Percentiles rank a stretch among this genome's conserved stretches.
Evolutionary conservation across 2,329 filamentous ascomycete species (phyloP).

Genomic region (Clonostachys rosea): DNA sequence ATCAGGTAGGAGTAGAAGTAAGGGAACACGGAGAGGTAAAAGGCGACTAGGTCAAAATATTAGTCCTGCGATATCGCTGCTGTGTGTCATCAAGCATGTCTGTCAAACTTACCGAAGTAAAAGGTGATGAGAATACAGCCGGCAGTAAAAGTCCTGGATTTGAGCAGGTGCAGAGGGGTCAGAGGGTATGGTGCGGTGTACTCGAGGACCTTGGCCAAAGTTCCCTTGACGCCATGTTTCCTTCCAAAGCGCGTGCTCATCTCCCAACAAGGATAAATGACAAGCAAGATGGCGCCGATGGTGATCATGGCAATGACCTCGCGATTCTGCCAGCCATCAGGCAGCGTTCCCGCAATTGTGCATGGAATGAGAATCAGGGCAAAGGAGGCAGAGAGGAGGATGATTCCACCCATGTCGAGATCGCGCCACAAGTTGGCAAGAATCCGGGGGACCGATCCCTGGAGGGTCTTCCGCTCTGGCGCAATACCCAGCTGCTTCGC

Average conservation of each 20-base stretch:
- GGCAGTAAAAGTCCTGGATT: slow-evolving; percentile 38
- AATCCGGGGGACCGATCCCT: slow-evolving; percentile 38
- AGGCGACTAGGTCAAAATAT: slow-evolving; percentile 11
- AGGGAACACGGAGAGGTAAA: slow-evolving; percentile 21
- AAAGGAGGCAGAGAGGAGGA: slow-evolving; percentile 49
- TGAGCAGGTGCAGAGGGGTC: slow-evolving; percentile 20
- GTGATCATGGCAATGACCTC: slow-evolving; percentile 50
- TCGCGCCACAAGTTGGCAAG: slow-evolving; percentile 49
- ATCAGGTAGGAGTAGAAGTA: slow-evolving; percentile 27
- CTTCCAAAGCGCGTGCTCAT: slow-evolving; percentile 9
- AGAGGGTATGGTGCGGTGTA: slow-evolving; percentile 24
- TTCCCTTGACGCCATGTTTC: slow-evolving; percentile 20
- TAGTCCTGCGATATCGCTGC: too few species aligned
- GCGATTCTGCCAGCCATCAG: slow-evolving; percentile 39
- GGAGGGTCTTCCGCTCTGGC: slow-evolving; percentile 19
- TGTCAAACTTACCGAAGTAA: slow-evolving; percentile 24
- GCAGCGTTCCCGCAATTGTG: slow-evolving; percentile 41
- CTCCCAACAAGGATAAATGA: slow-evolving; percentile 54
- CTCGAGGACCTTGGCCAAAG: slow-evolving; percentile 14
- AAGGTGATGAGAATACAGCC: slow-evolving; percentile 11
- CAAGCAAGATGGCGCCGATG: slow-evolving; percentile 51
- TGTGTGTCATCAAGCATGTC: too few species aligned
- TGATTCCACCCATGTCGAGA: slow-evolving; percentile 50
- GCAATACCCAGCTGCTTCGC: slow-evolving; percentile 34
- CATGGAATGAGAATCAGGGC: slow-evolving; percentile 60